Evolutionary conservation across 2,329 filamentous ascomycete genomes (phyloP).

Genomic region (Cladosporium sp.): DNA sequence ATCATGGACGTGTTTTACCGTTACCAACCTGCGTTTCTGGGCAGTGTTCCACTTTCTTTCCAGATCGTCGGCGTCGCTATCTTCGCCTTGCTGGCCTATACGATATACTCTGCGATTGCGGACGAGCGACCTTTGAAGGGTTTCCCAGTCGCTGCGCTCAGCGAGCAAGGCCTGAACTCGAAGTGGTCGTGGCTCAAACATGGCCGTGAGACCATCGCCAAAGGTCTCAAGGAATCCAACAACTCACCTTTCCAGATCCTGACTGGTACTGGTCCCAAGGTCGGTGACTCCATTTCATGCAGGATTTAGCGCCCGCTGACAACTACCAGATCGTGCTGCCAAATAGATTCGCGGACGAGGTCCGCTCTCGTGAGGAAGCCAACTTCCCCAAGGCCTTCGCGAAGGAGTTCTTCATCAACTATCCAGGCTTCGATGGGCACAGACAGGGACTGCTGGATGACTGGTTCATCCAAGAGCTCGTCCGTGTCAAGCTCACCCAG

Average conservation of each 20-base stretch:
- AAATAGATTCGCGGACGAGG: slow-evolving; percentile 19
- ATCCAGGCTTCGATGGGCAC: slow-evolving; percentile 17
- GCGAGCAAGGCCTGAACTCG: slow-evolving; percentile 2
- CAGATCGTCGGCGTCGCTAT: neutral
- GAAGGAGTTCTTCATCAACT: slow-evolving; percentile 17
- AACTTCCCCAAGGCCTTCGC: slow-evolving; percentile 20
- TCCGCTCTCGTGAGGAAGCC: slow-evolving; percentile 17
- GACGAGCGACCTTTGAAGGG: slow-evolving; percentile 2
- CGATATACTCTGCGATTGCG: neutral
- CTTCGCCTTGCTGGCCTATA: neutral
- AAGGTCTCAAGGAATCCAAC: slow-evolving; percentile 10
- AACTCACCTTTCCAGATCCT: slow-evolving; percentile 17
- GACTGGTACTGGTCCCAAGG: slow-evolving; percentile 16
- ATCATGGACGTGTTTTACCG: slow-evolving; percentile 1
- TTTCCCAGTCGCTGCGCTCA: slow-evolving; percentile 4
- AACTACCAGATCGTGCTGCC: slow-evolving; percentile 17
- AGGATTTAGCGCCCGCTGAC: neutral
- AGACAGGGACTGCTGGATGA: slow-evolving; percentile 13
- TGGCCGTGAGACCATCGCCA: slow-evolving; percentile 2
- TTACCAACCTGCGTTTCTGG: slow-evolving; percentile 1
- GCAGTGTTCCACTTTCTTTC: slow-evolving; percentile 3
- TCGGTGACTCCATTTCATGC: neutral
- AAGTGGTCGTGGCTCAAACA: slow-evolving; percentile 3
- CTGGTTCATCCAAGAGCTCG: slow-evolving; percentile 19
- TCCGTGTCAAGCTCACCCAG: slow-evolving; percentile 23